Base-by-base conservation (phyloP, 352 stramenopile genomes). In the Pythium scleroteichum region DNA sequence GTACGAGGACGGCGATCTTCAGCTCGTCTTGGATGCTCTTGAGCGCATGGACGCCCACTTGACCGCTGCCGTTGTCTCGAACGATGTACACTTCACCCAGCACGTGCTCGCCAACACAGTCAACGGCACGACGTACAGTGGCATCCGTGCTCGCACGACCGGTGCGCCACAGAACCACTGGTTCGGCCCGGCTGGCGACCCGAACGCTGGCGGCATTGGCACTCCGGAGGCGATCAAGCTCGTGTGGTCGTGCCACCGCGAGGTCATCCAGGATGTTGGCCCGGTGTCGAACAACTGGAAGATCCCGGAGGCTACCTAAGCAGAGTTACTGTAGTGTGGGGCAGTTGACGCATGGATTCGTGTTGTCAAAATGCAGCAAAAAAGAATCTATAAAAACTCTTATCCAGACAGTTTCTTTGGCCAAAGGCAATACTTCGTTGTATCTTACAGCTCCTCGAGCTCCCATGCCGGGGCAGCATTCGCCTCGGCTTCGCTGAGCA, bases 101-200 rank as follows among this genome's bases (percentile, higher is more conserved):
- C 85, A 97, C 42, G 88, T 99, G 48, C 82, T 99, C 14, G 87
- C 90, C 24, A 79, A 97, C 72, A 98, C 97, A n/a, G 97, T 99
- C n/a, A 99, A 99, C 75, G 97, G 97, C 55, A 99, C 97, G 38
- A 99, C 97, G 2, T 99, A 99, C 84, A 91, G 79, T 52, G 97
- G 97, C 48, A 95, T 97, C 50, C 87, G 97, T 46, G 97, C 96
- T 13, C 85, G 96, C 61, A 99, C 96, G 8, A 99, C 96, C 2
- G 96, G 95, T 51, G 94, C 94, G 17, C 93, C 93, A 5, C 87
- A 97, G 74, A 98, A 96, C 90, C 95, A 95, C 85, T 98, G 93
- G 93, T 97, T 99, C 75, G 97, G 97, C 60, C 97, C 97, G 14
- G 95, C 95, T 12, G 97, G 97, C 19, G 97, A 99, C 81, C 94